A percentile compares a stretch with the other conserved stretches of the same genome.
These are phyloP conservation scores for Croton setiger DNA, from an alignment of 441 rosid species.

Conservation along the genomic window DNA sequence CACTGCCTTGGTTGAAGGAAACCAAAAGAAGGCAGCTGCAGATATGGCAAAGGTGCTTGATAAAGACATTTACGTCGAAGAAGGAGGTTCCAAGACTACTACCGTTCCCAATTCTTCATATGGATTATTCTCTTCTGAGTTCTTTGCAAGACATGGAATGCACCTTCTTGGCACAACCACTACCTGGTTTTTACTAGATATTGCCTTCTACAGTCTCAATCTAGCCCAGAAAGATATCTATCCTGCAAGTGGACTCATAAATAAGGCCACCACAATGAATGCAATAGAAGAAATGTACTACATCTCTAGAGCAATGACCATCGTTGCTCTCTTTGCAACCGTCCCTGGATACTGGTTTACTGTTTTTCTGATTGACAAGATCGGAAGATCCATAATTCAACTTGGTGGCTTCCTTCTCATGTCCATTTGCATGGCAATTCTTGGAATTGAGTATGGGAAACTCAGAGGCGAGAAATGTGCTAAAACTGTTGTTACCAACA, in stretches of 20 bases:
- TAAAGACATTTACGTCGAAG: slow-evolving; percentile 16
- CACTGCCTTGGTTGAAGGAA: slow-evolving; percentile 53
- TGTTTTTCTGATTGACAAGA: slow-evolving; percentile 39
- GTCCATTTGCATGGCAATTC: slow-evolving; percentile 47
- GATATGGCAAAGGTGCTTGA: slow-evolving; percentile 58
- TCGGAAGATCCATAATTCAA: slow-evolving; percentile 48
- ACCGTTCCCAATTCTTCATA: slow-evolving; percentile 21
- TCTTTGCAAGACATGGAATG: slow-evolving; percentile 35
- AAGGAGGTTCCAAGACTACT: background rate
- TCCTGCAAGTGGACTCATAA: slow-evolving; percentile 33
- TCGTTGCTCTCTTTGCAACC: slow-evolving; percentile 38
- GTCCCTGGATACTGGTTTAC: slow-evolving; percentile 60
- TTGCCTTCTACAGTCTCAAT: slow-evolving; percentile 45
- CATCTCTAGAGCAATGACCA: slow-evolving; percentile 37
- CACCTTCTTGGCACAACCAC: slow-evolving; percentile 44
- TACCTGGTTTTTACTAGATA: slow-evolving; percentile 48
- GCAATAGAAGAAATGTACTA: slow-evolving; percentile 44
- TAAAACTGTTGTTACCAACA: background rate
- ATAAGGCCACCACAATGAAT: slow-evolving; percentile 34
- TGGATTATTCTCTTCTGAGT: slow-evolving; percentile 34
- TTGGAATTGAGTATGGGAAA: slow-evolving; percentile 28
- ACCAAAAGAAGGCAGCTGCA: slow-evolving; percentile 51
- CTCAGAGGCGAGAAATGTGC: slow-evolving; percentile 26
- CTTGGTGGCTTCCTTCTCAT: slow-evolving; percentile 44
- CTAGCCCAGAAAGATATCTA: slow-evolving; percentile 45